Percentiles rank a stretch among this genome's conserved stretches.
Conservation (phyloP, 805 yeast species). For the Brettanomyces naardenensis region DNA sequence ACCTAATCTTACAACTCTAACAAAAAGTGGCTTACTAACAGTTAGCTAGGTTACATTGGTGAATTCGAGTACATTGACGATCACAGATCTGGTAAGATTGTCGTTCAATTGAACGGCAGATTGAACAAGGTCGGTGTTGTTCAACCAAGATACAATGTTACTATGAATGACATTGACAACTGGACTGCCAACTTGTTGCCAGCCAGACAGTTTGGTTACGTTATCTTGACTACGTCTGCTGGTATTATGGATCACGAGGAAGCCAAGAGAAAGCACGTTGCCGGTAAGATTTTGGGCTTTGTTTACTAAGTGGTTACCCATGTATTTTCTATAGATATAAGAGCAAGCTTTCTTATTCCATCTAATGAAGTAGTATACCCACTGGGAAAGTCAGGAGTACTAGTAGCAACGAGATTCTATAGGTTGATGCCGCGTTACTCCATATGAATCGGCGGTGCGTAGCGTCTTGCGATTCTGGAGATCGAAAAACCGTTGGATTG, state of each 20-base stretch:
- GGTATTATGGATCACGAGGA: slow-evolving; percentile 99
- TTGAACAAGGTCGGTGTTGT: slow-evolving; percentile 98
- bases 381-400: no score
- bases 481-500: slow-evolving; percentile 13
- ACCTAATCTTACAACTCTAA: no score
- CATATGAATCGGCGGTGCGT: not conserved
- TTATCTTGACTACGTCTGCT: slow-evolving; percentile 96
- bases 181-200: slow-evolving; percentile 98
- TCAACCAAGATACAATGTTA: slow-evolving; percentile 97
- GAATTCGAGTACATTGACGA: slow-evolving; percentile 98
- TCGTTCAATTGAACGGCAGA: slow-evolving; percentile 96
- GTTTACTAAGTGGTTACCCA: slow-evolving; percentile 61
- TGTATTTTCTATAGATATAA: not conserved
- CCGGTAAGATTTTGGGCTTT: slow-evolving; percentile 98
- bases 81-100: slow-evolving; percentile 99
- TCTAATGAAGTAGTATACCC: no score
- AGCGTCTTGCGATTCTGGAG: not conserved
- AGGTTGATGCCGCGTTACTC: not conserved
- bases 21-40: not conserved
- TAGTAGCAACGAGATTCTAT: not conserved
- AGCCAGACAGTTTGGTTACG: slow-evolving; percentile 98
- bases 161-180: slow-evolving; percentile 91
- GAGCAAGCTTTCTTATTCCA: not conserved
- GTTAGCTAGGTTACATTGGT: slow-evolving; percentile 66
- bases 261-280: slow-evolving; percentile 99